Evolutionary conservation across 306 rosid species (phyloP), one percentile per base, ranked within the genome.

Genomic region (Boehmeria nivea): DNA sequence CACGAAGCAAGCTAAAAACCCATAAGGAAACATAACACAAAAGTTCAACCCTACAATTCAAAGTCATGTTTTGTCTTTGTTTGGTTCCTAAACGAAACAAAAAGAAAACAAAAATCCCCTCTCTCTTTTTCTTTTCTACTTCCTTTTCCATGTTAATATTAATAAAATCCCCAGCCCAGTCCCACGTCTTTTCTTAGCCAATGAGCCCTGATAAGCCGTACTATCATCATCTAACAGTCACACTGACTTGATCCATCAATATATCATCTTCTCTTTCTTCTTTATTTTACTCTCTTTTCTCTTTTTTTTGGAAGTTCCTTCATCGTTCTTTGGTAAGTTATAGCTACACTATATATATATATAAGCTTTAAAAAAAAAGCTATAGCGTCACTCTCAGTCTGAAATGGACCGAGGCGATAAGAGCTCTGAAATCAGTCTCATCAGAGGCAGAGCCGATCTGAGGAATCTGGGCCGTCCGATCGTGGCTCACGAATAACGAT

Each of bases 41-140:
- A 55, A 47, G 34, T 36, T 67, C 66, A 72, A 33, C 72, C 65
- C 77, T 25, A 64, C 80, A 70, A 50, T 73, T 74, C 84, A 71
- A 81, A 86, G 83, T 69, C 54, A 46, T 52, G 80, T 65, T 73
- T 83, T 87, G 91, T 90, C 97, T 60, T 81, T 62, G 78, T 72
- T 81, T 81, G 61, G n/a, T 54, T 67, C 71, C 81, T 42, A 59
- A 58, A 28, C 36, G 64, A 57, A 78, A 61, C 55, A 67, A 26
- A 49, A n/a, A n/a, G n/a, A n/a, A n/a, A 51, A 51, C 26, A 61
- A 65, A 63, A 57, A 43, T 14, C 65, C 52, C 57, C 24, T 27
- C 43, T 43, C 42, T 17, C 49, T 68, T 75, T 51, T 38, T 46
- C 38, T 20, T 58, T 65, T 72, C 42, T 12, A 31, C 1, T 10